A percentile compares a stretch with the other conserved stretches of the same genome.
Conservation (phyloP, 768 basidiomycete genomes). For the Amanita molliuscula region DNA sequence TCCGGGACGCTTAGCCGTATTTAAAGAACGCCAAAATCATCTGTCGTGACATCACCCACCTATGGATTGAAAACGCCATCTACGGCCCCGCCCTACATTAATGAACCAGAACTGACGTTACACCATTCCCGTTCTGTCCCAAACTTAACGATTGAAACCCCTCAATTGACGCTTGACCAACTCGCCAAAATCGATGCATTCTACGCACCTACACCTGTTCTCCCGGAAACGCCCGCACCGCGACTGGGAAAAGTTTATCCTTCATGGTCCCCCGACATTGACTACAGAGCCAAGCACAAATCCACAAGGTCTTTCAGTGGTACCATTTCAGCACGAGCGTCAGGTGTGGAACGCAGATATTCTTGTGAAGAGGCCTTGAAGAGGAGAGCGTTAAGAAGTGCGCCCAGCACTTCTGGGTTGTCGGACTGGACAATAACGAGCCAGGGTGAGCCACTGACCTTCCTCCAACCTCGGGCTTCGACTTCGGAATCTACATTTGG, state of each 20-base stretch:
- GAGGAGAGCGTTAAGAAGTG: background rate
- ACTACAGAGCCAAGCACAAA: background rate
- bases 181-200: constrained; percentile 6
- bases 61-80: background rate
- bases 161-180: constrained; percentile 3
- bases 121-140: background rate
- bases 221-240: constrained; percentile 4
- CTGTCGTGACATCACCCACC: background rate
- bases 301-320: constrained; percentile 1
- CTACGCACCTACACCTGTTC: constrained; percentile 1
- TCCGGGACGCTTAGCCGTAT: background rate
- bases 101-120: background rate
- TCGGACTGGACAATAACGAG: background rate
- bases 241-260: constrained; percentile 1
- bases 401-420: background rate
- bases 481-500: background rate
- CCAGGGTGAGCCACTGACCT: background rate
- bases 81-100: background rate
- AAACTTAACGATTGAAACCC: background rate
- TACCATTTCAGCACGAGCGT: background rate
- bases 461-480: background rate
- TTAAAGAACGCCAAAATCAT: background rate
- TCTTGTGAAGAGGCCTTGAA: background rate
- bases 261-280: constrained; percentile 5
- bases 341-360: background rate